phyloP scores from a whole-genome alignment of 2,329 filamentous ascomycete species.

The Thielaviopsis punctulata region DNA sequence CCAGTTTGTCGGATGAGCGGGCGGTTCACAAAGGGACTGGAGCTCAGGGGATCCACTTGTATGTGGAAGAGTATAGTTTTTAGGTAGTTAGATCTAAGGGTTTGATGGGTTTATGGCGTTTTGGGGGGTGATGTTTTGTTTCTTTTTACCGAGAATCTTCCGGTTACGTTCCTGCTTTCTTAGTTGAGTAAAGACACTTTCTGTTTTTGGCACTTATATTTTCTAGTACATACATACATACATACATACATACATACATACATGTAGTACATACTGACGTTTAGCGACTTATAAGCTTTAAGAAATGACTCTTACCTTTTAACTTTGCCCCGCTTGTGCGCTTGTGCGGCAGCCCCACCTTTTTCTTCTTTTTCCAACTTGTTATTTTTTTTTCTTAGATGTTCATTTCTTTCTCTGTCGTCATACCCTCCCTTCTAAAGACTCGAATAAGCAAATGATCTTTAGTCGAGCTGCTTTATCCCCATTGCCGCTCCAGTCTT shows the following conservation, averaged over 20 bases:
- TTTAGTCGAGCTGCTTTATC: conserved; percentile 6
- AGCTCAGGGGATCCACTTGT: conserved; percentile 42
- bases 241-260: background rate
- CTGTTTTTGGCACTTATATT: too few species aligned
- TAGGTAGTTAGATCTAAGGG: conserved; percentile 15
- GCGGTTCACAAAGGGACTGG: conserved; percentile 48
- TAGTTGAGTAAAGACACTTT: too few species aligned
- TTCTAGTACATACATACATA: too few species aligned
- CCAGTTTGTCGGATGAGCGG: conserved; percentile 38
- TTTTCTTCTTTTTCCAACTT: background rate
- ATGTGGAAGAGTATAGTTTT: conserved; percentile 43
- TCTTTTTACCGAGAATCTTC: background rate
- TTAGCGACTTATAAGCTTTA: background rate
- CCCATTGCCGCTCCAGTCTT: background rate
- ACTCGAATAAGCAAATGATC: background rate
- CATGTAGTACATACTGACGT: background rate
- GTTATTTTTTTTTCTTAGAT: conserved; percentile 4
- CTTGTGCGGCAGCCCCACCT: background rate
- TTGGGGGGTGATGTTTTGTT: too few species aligned
- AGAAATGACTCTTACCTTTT: background rate
- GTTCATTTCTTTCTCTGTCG: background rate
- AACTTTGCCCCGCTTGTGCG: background rate
- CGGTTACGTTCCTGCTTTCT: too few species aligned
- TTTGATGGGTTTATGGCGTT: background rate
- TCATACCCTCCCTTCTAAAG: background rate